phyloP scores from a whole-genome alignment of 1,139 yeast genomes.

The Hemisphaericaspora subhashii region DNA sequence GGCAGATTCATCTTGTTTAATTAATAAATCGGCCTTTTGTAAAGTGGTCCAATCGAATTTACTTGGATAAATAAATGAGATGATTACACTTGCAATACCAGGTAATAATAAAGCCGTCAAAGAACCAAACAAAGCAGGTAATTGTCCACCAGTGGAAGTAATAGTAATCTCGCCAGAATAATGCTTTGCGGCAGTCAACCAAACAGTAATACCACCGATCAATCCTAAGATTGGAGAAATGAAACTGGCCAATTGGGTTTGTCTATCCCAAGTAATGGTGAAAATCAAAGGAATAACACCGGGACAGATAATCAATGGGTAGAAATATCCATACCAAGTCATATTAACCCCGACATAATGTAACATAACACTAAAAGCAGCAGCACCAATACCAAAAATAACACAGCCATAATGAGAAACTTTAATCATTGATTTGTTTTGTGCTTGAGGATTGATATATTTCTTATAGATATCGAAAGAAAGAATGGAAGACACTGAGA shows the following conservation, averaged over 20 bases:
- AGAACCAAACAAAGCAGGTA: constrained; percentile 33
- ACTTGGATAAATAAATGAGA: constrained; percentile 28
- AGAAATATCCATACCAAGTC: constrained; percentile 39
- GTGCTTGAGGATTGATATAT: constrained; percentile 26
- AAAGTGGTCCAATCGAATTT: constrained; percentile 34
- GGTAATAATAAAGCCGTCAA: constrained; percentile 34
- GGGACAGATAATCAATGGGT: constrained; percentile 37
- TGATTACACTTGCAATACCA: constrained; percentile 24
- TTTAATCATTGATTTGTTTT: constrained; percentile 26
- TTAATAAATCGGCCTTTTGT: constrained; percentile 21
- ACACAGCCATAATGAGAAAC: constrained; percentile 30
- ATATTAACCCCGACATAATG: constrained; percentile 31
- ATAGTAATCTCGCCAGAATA: constrained; percentile 26
- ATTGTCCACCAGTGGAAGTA: constrained; percentile 26
- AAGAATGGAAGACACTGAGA: constrained; percentile 30
- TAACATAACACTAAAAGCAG: constrained; percentile 31
- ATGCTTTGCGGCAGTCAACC: constrained; percentile 27
- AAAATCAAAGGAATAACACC: constrained; percentile 34
- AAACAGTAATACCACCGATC: constrained; percentile 22
- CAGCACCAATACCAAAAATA: constrained; percentile 29
- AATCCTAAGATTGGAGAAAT: constrained; percentile 28
- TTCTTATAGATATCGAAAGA: constrained; percentile 33
- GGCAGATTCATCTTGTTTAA: constrained; percentile 15
- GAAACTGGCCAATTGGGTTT: constrained; percentile 28
- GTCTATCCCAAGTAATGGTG: constrained; percentile 35